Conservation (phyloP, 2,329 filamentous ascomycete species). For the Endoconidiophora laricicola region DNA sequence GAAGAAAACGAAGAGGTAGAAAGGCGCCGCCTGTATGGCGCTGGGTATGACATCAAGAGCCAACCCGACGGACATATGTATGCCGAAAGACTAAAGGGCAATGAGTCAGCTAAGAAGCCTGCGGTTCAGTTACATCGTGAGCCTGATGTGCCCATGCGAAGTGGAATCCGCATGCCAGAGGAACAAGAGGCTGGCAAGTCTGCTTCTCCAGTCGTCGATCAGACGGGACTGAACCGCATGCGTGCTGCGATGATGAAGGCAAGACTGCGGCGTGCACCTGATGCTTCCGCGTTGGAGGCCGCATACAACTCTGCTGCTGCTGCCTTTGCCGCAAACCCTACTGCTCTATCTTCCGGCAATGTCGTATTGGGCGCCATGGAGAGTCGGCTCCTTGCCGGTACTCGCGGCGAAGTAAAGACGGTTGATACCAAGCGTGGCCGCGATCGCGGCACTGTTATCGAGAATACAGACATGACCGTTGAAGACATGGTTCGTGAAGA, state of each 20-base stretch:
- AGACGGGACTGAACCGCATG: slow-evolving; percentile 70
- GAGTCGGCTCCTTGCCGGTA: slow-evolving; percentile 69
- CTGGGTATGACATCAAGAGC: slow-evolving; percentile 68
- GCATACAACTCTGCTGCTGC: slow-evolving; percentile 68
- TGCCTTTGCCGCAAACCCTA: slow-evolving; percentile 27
- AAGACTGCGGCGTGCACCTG: slow-evolving; percentile 61
- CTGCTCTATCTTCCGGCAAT: slow-evolving; percentile 26
- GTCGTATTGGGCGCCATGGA: slow-evolving; percentile 80
- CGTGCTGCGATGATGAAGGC: slow-evolving; percentile 95
- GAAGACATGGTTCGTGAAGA: slow-evolving; percentile 97
- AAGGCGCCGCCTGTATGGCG: slow-evolving; percentile 63
- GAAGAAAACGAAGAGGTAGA: slow-evolving; percentile 91
- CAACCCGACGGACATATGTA: slow-evolving; percentile 80
- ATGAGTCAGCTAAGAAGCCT: slow-evolving; percentile 15
- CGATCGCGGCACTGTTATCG: slow-evolving; percentile 69
- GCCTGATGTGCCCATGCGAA: slow-evolving; percentile 2
- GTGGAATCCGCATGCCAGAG: slow-evolving; percentile 6
- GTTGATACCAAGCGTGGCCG: slow-evolving; percentile 66
- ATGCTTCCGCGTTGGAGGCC: slow-evolving; percentile 60
- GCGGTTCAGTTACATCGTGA: not conserved
- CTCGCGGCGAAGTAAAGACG: slow-evolving; percentile 54
- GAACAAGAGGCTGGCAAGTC: slow-evolving; percentile 14
- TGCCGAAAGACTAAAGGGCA: slow-evolving; percentile 49
- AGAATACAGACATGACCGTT: slow-evolving; percentile 90
- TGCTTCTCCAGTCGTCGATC: slow-evolving; percentile 37